Conservation (phyloP, 2,329 filamentous ascomycete species). For the Fusarium sp. region DNA sequence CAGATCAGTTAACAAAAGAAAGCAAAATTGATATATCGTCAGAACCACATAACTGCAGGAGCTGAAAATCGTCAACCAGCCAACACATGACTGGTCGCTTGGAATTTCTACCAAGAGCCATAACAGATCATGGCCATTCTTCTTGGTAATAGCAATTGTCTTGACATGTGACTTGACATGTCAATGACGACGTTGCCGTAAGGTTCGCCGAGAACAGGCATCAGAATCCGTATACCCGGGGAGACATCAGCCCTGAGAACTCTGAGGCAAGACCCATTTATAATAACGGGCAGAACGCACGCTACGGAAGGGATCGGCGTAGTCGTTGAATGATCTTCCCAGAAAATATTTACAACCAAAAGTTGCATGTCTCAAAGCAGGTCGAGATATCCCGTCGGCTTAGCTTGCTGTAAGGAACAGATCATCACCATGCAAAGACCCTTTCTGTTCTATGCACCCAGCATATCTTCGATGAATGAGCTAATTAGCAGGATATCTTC, state of each 20-base stretch:
- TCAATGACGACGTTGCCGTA: neutral
- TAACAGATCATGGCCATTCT: too few species aligned
- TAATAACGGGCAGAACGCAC: slow-evolving; percentile 6
- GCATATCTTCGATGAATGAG: too few species aligned
- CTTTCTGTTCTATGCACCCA: neutral
- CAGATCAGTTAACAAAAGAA: slow-evolving; percentile 1
- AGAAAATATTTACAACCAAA: neutral
- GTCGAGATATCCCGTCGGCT: slow-evolving; percentile 7
- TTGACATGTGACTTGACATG: neutral
- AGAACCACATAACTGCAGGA: neutral
- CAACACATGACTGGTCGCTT: too few species aligned
- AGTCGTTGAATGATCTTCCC: neutral
- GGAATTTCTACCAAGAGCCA: neutral
- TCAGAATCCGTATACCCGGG: neutral
- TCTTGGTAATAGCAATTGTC: too few species aligned
- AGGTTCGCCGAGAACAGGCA: neutral
- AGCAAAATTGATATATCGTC: slow-evolving; percentile 10
- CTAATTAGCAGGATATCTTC: neutral
- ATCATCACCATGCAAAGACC: neutral
- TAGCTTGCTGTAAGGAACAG: slow-evolving; percentile 1
- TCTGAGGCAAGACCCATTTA: slow-evolving; percentile 1
- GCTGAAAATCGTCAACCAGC: neutral
- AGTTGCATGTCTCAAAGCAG: neutral
- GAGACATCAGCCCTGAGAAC: slow-evolving; percentile 6
- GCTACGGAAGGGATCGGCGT: slow-evolving; percentile 19